phyloP scores from a whole-genome alignment of 768 basidiomycete species.

The Xerocomus spinulosus region DNA sequence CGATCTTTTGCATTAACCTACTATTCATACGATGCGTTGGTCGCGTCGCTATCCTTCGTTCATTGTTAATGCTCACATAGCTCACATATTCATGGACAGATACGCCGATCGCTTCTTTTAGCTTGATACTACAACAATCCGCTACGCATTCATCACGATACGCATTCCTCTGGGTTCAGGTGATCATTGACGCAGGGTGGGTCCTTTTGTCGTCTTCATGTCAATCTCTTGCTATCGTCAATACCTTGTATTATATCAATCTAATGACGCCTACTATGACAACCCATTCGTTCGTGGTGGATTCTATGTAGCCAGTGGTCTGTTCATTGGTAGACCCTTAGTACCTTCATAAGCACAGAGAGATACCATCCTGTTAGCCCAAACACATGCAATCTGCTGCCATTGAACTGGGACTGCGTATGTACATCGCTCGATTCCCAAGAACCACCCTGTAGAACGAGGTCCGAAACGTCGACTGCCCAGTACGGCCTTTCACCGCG shows the following conservation, averaged over 20 bases:
- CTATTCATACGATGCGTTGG: constrained; percentile 18
- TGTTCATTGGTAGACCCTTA: constrained; percentile 47
- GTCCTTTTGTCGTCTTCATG: constrained; percentile 13
- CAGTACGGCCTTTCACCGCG: constrained; percentile 54
- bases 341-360: constrained; percentile 51
- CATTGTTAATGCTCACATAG: constrained; percentile 27
- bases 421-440: constrained; percentile 31
- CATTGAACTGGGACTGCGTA: constrained; percentile 39
- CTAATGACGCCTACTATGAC: constrained; percentile 8
- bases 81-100: constrained; percentile 22
- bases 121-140: constrained; percentile 9
- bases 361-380: constrained; percentile 85
- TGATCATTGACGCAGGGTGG: constrained; percentile 9
- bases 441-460: constrained; percentile 31
- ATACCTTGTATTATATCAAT: constrained; percentile 24
- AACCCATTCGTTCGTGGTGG: too few species aligned
- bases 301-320: too few species aligned
- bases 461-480: constrained; percentile 63
- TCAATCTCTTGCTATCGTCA: constrained; percentile 16
- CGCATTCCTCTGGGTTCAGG: constrained; percentile 11
- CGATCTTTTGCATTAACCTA: constrained; percentile 21
- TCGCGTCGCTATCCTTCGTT: constrained; percentile 24
- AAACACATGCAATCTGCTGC: constrained; percentile 66
- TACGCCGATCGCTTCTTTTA: constrained; percentile 8
- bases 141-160: constrained; percentile 16